phyloP scores from a whole-genome alignment of 2,329 filamentous ascomycete species.

The Hypoxylon sp. region DNA sequence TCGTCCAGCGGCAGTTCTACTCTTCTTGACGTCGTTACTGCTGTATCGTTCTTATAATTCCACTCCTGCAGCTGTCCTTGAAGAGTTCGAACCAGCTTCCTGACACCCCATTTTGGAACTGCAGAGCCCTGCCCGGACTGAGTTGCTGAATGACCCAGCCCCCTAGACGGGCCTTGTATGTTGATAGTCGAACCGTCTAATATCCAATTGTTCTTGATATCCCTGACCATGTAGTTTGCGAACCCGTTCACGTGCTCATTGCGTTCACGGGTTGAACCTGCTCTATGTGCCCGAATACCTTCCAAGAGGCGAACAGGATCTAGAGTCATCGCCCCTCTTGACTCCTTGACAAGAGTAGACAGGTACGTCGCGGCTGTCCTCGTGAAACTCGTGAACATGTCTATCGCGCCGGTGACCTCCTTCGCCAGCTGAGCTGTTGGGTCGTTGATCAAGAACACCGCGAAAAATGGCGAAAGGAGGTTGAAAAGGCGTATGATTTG shows the following conservation, averaged over 20 bases:
- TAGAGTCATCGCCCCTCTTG: slow-evolving; percentile 3
- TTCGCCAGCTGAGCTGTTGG: slow-evolving; percentile 24
- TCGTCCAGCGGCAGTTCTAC: slow-evolving; percentile 30
- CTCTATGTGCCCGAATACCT: slow-evolving; percentile 19
- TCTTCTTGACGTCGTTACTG: slow-evolving; percentile 14
- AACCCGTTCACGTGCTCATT: slow-evolving; percentile 51
- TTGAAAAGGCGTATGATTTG: slow-evolving; percentile 40
- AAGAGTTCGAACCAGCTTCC: slow-evolving; percentile 29
- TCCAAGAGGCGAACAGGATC: slow-evolving; percentile 37
- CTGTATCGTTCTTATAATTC: slow-evolving; percentile 38
- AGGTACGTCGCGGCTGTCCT: slow-evolving; percentile 36
- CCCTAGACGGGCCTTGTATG: slow-evolving; percentile 50
- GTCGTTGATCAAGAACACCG: slow-evolving; percentile 41
- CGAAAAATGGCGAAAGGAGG: slow-evolving; percentile 41
- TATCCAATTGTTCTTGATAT: slow-evolving; percentile 57
- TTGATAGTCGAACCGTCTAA: slow-evolving; percentile 46
- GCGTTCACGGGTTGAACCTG: slow-evolving; percentile 17
- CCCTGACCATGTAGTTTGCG: slow-evolving; percentile 52
- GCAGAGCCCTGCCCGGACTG: slow-evolving; percentile 49
- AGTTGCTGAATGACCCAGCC: slow-evolving; percentile 42
- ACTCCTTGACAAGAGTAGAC: slow-evolving; percentile 20
- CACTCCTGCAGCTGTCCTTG: slow-evolving; percentile 35
- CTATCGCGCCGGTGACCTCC: slow-evolving; percentile 27
- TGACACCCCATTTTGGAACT: slow-evolving; percentile 31
- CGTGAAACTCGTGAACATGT: slow-evolving; percentile 40